Conservation (phyloP, 1,139 yeast species). For the Suhomyces maxii region DNA sequence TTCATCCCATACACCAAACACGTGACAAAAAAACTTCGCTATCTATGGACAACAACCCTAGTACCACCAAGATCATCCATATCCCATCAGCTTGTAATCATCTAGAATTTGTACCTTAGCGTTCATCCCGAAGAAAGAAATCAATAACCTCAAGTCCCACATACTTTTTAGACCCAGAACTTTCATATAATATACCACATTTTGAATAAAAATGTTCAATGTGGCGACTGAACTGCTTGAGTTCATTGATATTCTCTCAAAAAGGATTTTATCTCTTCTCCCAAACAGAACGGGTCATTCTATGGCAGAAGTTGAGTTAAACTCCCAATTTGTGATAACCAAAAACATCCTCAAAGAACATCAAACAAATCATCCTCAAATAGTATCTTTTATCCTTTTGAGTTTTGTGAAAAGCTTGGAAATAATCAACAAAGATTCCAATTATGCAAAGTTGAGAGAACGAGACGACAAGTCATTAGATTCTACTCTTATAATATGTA, state of each 20-base stretch:
- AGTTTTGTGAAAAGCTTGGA: slow-evolving; percentile 28
- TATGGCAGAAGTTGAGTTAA: slow-evolving; percentile 45
- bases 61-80: not conserved
- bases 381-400: slow-evolving; percentile 23
- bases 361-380: slow-evolving; percentile 17
- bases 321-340: slow-evolving; percentile 40
- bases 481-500: slow-evolving; percentile 36
- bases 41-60: slow-evolving; percentile 3
- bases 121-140: not conserved
- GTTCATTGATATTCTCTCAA: slow-evolving; percentile 17
- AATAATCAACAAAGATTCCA: slow-evolving; percentile 31
- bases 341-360: slow-evolving; percentile 30
- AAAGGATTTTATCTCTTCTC: slow-evolving; percentile 35
- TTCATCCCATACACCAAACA: not conserved
- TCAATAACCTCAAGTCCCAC: not conserved
- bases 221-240: slow-evolving; percentile 13
- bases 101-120: not conserved
- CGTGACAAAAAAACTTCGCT: slow-evolving; percentile 1
- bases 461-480: slow-evolving; percentile 35
- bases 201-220: slow-evolving; percentile 7
- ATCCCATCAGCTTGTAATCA: not conserved
- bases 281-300: slow-evolving; percentile 44
- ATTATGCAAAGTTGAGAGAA: slow-evolving; percentile 26
- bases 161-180: not conserved
- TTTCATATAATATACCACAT: not conserved